phyloP scores from a whole-genome alignment of 1,284 basidiomycete genomes.

The Agroathelia rolfsii region DNA sequence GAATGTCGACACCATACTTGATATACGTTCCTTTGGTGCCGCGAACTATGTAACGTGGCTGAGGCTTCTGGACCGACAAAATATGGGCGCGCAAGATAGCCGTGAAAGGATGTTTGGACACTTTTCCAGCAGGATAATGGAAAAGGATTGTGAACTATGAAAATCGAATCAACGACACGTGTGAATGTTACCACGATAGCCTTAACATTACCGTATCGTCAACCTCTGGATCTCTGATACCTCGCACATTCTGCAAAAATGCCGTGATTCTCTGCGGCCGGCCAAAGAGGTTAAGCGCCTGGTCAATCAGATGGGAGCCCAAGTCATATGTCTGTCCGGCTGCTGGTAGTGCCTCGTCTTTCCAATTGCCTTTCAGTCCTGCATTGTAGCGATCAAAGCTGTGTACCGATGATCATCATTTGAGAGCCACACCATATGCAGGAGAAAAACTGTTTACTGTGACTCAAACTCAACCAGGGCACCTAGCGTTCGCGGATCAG shows the following conservation, averaged over 20 bases:
- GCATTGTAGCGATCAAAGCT: constrained; percentile 75
- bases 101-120: constrained; percentile 47
- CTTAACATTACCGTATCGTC: constrained; percentile 50
- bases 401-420: constrained; percentile 8
- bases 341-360: constrained; percentile 45
- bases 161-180: constrained; percentile 11
- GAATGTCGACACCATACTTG: constrained; percentile 72
- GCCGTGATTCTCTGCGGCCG: constrained; percentile 61
- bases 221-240: constrained; percentile 51
- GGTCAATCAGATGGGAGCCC: constrained; percentile 68
- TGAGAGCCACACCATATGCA: background rate
- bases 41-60: constrained; percentile 61
- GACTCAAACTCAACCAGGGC: constrained; percentile 68
- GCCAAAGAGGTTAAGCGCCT: constrained; percentile 70
- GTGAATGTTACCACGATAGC: background rate
- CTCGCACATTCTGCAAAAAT: constrained; percentile 58
- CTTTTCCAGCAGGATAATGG: constrained; percentile 37
- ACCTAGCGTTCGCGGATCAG: constrained; percentile 47
- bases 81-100: constrained; percentile 62
- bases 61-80: constrained; percentile 54
- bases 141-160: constrained; percentile 58
- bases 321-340: constrained; percentile 55
- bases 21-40: constrained; percentile 64
- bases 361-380: constrained; percentile 61
- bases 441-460: constrained; percentile 33